Conservation (phyloP, 192 early-diverging fungal genomes). For the Obelidium mucronatum region DNA sequence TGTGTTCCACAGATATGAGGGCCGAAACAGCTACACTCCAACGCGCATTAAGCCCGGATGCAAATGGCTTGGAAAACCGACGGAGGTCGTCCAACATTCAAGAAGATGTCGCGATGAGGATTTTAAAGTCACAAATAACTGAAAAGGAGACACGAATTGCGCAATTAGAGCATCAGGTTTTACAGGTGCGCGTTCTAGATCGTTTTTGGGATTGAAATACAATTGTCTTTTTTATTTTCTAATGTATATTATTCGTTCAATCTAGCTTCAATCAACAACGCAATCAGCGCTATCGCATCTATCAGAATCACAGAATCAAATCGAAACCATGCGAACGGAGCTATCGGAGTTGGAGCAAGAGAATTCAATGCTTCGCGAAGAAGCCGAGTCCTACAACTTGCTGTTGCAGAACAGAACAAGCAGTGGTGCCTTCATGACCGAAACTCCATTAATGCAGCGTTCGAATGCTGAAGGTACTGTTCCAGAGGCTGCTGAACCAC, state of each 20-base stretch:
- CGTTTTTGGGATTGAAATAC: too few relatives aligned
- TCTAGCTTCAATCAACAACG: neutral
- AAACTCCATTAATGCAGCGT: conserved; percentile 8
- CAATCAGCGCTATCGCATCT: neutral
- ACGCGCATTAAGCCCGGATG: too few relatives aligned
- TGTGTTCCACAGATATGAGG: too few relatives aligned
- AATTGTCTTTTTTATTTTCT: neutral
- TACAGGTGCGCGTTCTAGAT: too few relatives aligned
- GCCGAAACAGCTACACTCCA: too few relatives aligned
- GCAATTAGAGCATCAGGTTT: neutral
- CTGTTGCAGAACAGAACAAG: conserved; percentile 9
- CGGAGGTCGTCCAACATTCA: conserved; percentile 4
- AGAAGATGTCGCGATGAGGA: neutral
- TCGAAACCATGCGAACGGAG: neutral
- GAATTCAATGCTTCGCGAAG: neutral
- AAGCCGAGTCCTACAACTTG: neutral
- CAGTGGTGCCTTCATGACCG: neutral
- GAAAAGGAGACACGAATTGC: neutral
- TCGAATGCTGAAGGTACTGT: neutral
- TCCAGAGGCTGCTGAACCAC: too few relatives aligned
- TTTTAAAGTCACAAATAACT: conserved; percentile 4
- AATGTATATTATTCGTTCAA: neutral
- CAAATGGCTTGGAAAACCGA: too few relatives aligned
- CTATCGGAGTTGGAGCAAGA: conserved; percentile 13
- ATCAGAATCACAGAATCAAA: neutral